These are phyloP conservation scores for Populus hybrid DNA, from an alignment of 441 rosid genomes.

Conservation along the genomic window DNA sequence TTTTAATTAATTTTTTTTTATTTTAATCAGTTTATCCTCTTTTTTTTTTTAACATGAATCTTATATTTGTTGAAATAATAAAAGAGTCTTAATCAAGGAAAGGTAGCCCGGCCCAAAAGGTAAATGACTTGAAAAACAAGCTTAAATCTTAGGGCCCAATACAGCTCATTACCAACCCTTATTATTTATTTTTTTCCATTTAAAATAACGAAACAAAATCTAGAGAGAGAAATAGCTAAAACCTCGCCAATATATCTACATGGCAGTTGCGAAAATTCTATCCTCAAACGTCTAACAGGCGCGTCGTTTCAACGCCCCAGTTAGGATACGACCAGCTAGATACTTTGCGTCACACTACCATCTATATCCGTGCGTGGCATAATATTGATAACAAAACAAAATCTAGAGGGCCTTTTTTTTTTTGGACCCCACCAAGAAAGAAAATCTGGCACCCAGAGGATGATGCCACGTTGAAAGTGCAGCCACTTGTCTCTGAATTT, in stretches of 20 bases:
- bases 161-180: too few relatives aligned
- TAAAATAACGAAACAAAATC: too few relatives aligned
- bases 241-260: neutral
- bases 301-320: neutral
- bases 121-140: too few relatives aligned
- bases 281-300: neutral
- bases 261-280: neutral
- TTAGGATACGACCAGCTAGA: neutral
- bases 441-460: neutral
- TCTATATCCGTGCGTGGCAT: neutral
- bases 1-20: too few relatives aligned
- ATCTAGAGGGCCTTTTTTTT: constrained; percentile 8
- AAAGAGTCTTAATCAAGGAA: too few relatives aligned
- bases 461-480: constrained; percentile 26
- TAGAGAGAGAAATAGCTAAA: neutral
- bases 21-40: too few relatives aligned
- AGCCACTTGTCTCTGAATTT: neutral
- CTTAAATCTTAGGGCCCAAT: too few relatives aligned
- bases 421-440: constrained; percentile 10
- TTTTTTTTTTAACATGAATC: too few relatives aligned
- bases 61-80: too few relatives aligned
- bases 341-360: neutral
- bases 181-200: too few relatives aligned
- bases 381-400: neutral
- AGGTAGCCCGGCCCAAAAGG: too few relatives aligned